phyloP scores from a whole-genome alignment of 2,329 filamentous ascomycete species.

The Ascochyta viciae-villosae region DNA sequence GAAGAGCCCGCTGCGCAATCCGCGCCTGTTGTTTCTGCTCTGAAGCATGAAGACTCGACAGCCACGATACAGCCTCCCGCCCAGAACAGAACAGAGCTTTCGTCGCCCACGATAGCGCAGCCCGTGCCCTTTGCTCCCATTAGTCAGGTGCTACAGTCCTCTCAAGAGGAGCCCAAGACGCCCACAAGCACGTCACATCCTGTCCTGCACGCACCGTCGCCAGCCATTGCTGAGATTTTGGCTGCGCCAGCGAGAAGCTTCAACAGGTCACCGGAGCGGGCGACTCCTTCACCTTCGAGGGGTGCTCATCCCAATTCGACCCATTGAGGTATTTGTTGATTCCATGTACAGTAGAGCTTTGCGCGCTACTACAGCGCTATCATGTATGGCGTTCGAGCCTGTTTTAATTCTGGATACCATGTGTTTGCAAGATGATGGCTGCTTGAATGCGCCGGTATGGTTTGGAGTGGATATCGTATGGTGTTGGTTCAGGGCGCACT shows the following conservation, averaged over 20 bases:
- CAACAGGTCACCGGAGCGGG: constrained; percentile 11
- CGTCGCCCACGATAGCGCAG: constrained; percentile 9
- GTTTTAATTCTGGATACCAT: constrained; percentile 13
- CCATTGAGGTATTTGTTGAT: constrained; percentile 1
- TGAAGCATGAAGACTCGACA: constrained; percentile 12
- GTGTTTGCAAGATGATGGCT: constrained; percentile 4
- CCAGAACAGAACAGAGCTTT: constrained; percentile 1
- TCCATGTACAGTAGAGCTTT: constrained; percentile 1
- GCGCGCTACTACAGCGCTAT: constrained; percentile 2
- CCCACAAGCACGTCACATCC: constrained; percentile 6
- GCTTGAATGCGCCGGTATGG: not conserved
- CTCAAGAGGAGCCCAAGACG: constrained; percentile 5
- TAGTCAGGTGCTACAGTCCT: constrained; percentile 3
- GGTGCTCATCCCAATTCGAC: not conserved
- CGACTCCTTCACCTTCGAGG: constrained; percentile 9
- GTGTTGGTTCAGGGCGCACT: not conserved
- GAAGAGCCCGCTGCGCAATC: constrained; percentile 7
- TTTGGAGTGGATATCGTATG: not conserved
- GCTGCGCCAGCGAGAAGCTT: constrained; percentile 14
- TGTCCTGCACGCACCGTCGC: constrained; percentile 13
- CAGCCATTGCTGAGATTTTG: constrained; percentile 16
- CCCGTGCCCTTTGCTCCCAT: constrained; percentile 3
- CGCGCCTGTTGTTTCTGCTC: not conserved
- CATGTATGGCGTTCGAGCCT: not conserved
- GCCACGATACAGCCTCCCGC: constrained; percentile 10